phyloP scores from a whole-genome alignment of 345 rosid genomes.

The Eucalyptus regnans region DNA sequence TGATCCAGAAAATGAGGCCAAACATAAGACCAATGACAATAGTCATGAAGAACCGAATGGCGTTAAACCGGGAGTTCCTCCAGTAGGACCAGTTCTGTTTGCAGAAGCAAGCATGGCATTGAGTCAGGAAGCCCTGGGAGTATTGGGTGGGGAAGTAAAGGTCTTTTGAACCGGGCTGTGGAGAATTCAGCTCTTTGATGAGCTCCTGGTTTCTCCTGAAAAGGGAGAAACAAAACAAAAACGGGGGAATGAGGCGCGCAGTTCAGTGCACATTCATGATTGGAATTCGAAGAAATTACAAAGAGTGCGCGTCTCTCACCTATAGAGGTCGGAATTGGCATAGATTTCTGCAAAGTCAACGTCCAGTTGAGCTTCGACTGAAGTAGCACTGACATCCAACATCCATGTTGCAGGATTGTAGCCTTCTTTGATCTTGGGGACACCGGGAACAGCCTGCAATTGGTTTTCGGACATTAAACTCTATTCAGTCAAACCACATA shows the following conservation, averaged over 20 bases:
- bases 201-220: slow-evolving; percentile 21
- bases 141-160: slow-evolving; percentile 24
- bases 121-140: slow-evolving; percentile 17
- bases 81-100: slow-evolving; percentile 40
- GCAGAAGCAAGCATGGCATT: slow-evolving; percentile 31
- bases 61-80: slow-evolving; percentile 26
- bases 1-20: slow-evolving; percentile 24
- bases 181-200: slow-evolving; percentile 19
- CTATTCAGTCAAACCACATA: background rate
- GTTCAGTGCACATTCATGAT: background rate
- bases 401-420: slow-evolving; percentile 48
- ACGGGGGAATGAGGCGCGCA: background rate
- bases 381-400: slow-evolving; percentile 26
- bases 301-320: background rate
- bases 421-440: slow-evolving; percentile 21
- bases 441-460: slow-evolving; percentile 25
- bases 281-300: background rate
- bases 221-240: too few relatives aligned
- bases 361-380: slow-evolving; percentile 13
- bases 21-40: slow-evolving; percentile 13
- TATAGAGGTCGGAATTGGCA: slow-evolving; percentile 20
- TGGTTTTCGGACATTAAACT: background rate
- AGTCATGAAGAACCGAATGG: slow-evolving; percentile 19
- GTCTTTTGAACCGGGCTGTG: slow-evolving; percentile 12
- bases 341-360: slow-evolving; percentile 29